Conservation (phyloP, 768 basidiomycete genomes). For the Daedalea quercina region DNA sequence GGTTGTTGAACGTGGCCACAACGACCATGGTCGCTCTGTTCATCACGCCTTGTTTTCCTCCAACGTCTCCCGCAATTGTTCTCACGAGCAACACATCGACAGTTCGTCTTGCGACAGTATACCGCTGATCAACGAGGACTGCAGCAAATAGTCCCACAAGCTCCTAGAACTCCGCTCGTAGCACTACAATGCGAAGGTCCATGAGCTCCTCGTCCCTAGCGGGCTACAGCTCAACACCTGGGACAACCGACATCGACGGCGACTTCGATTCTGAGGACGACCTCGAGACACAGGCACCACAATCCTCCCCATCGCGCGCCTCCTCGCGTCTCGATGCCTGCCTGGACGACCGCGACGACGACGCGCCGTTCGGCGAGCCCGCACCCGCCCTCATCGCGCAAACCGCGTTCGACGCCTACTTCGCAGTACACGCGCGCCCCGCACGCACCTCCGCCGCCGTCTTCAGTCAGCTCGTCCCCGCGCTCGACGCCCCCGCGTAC, state of each 20-base stretch:
- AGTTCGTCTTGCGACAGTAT: too few relatives aligned
- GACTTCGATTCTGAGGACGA: slow-evolving; percentile 10
- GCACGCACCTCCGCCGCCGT: slow-evolving; percentile 72
- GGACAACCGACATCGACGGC: neutral
- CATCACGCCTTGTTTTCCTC: too few relatives aligned
- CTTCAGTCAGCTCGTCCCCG: slow-evolving; percentile 69
- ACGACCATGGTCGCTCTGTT: too few relatives aligned
- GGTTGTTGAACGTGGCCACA: too few relatives aligned
- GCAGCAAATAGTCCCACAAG: too few relatives aligned
- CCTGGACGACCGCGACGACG: slow-evolving; percentile 20
- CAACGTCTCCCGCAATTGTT: too few relatives aligned
- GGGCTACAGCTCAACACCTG: too few relatives aligned
- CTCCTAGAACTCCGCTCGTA: too few relatives aligned
- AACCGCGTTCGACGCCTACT: slow-evolving; percentile 83
- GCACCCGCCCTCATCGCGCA: slow-evolving; percentile 33
- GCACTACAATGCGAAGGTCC: too few relatives aligned
- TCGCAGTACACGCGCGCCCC: slow-evolving; percentile 54
- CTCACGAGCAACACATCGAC: too few relatives aligned
- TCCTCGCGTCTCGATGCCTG: slow-evolving; percentile 5
- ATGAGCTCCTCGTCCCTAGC: too few relatives aligned
- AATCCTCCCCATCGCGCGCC: slow-evolving; percentile 6
- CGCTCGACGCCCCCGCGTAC: slow-evolving; percentile 64
- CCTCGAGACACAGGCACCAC: slow-evolving; percentile 12
- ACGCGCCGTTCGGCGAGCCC: neutral
- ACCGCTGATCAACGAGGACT: too few relatives aligned